These are phyloP conservation scores for Boletus edulis DNA, from an alignment of 768 basidiomycete species.

Conservation along the genomic window DNA sequence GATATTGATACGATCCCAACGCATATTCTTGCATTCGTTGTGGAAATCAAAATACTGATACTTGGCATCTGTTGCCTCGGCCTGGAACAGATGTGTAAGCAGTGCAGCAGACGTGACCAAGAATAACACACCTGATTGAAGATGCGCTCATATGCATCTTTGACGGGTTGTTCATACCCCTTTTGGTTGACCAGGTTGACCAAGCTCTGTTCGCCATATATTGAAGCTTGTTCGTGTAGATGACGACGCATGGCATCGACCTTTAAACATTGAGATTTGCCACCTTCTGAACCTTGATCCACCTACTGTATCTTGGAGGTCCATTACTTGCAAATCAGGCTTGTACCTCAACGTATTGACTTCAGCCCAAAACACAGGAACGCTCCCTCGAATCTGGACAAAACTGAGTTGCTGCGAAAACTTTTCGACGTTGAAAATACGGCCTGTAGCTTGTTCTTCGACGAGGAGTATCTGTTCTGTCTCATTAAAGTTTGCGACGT, in stretches of 20 bases:
- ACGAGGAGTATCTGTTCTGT: conserved; percentile 92
- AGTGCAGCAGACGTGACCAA: neutral
- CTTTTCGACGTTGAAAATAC: conserved; percentile 41
- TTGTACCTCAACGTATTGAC: conserved; percentile 94
- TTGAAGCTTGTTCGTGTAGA: conserved; percentile 63
- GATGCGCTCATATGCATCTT: conserved; percentile 89
- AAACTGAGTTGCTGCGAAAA: conserved; percentile 72
- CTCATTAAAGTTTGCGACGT: conserved; percentile 97
- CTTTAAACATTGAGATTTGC: conserved; percentile 37
- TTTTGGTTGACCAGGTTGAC: conserved; percentile 94
- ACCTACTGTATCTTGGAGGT: conserved; percentile 78
- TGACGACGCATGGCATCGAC: conserved; percentile 69
- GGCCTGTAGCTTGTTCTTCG: conserved; percentile 50
- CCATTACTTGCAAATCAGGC: conserved; percentile 96
- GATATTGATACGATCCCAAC: conserved; percentile 88
- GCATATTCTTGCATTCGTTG: conserved; percentile 89
- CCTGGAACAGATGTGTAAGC: conserved; percentile 34
- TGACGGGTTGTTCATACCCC: conserved; percentile 89
- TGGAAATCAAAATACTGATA: conserved; percentile 99
- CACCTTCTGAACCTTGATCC: neutral
- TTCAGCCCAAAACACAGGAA: conserved; percentile 96
- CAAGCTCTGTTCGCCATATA: conserved; percentile 76
- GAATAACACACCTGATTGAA: conserved; percentile 52
- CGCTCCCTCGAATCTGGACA: conserved; percentile 91
- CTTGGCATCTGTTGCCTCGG: conserved; percentile 63